phyloP scores from a whole-genome alignment of 495 filamentous ascomycete genomes.

The Hypomontagnella monticulosa region DNA sequence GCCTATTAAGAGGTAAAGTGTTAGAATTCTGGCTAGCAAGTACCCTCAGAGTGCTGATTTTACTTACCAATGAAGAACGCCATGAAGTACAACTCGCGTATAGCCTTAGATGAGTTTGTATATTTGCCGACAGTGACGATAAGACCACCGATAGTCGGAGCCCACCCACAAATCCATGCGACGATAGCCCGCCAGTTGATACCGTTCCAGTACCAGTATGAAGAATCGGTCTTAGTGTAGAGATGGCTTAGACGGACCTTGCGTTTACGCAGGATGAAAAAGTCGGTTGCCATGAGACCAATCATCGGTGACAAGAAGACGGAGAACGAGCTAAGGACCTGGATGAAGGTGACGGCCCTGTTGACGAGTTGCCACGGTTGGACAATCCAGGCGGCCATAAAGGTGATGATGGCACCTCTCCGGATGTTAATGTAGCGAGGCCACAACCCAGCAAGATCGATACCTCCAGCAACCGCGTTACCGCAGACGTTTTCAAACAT shows the following conservation, averaged over 20 bases:
- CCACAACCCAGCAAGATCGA: slow-evolving; percentile 58
- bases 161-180: slow-evolving; percentile 50
- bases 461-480: slow-evolving; percentile 49
- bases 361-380: slow-evolving; percentile 64
- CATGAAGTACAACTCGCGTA: slow-evolving; percentile 49
- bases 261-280: slow-evolving; percentile 44
- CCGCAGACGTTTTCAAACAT: slow-evolving; percentile 46
- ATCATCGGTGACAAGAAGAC: slow-evolving; percentile 59
- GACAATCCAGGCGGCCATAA: slow-evolving; percentile 50
- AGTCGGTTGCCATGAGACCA: slow-evolving; percentile 46
- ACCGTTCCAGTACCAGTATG: slow-evolving; percentile 51
- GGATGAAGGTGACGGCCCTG: slow-evolving; percentile 59
- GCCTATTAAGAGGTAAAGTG: slow-evolving; percentile 24
- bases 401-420: slow-evolving; percentile 57
- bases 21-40: not conserved
- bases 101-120: slow-evolving; percentile 37
- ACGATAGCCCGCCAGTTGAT: slow-evolving; percentile 49
- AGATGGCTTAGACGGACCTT: slow-evolving; percentile 47
- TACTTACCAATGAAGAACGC: slow-evolving; percentile 50
- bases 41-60: not conserved
- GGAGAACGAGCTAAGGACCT: slow-evolving; percentile 58
- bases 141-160: slow-evolving; percentile 48
- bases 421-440: slow-evolving; percentile 62
- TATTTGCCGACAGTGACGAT: slow-evolving; percentile 41
- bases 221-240: slow-evolving; percentile 36